Base-by-base conservation (phyloP, 2,329 filamentous ascomycete genomes). In the Penicillium paneum region DNA sequence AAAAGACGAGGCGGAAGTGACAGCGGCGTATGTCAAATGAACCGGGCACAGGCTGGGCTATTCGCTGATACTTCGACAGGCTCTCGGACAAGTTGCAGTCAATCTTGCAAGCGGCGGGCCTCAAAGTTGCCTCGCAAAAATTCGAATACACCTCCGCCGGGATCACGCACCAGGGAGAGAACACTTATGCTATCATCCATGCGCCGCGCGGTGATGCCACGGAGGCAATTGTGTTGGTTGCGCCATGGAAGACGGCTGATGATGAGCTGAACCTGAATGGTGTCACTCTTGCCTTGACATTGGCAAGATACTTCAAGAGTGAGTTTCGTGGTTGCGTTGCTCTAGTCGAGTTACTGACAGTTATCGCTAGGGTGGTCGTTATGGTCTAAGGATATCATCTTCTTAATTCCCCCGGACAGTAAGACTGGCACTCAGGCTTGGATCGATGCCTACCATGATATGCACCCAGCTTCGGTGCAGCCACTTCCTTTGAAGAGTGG, bases 311-410 rank as follows among this genome's bases (percentile, higher is more conserved):
- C 75, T 97, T 99, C 77, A 96, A 95, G 74, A 85, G 89, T 84
- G 67, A 31, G 79, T 66, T 35, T 15, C 42, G 19, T 41, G 12
- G 35, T 34, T 29, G 10, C 26, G 45, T 13, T 24, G 11, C 10
- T 34, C 21, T 8, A 17, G 41, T 21, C 2, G 6, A 15, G 34
- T 52, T 53, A 47, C 60, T 68, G 32, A 71, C 29, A 10, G 28
- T 53, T 41, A 28, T 24, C 26, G 34, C 29, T 46, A 86, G 84
- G 88, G 64, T 99, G 94, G 94, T 97, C 91, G 49, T 81, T 99
- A 28, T 99, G 94, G 94, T 97, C 92, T 55, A 99, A 99, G 74
- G 94, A 99, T 71, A 96, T 99, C 63, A 93, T 99, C 55, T 85
- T 99, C 64, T 76, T 99, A 6, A 82, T 99, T 43, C 87, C 94